Evolutionary conservation across 2,329 filamentous ascomycete genomes (phyloP).

Genomic region (Celoporthe dispersa): DNA sequence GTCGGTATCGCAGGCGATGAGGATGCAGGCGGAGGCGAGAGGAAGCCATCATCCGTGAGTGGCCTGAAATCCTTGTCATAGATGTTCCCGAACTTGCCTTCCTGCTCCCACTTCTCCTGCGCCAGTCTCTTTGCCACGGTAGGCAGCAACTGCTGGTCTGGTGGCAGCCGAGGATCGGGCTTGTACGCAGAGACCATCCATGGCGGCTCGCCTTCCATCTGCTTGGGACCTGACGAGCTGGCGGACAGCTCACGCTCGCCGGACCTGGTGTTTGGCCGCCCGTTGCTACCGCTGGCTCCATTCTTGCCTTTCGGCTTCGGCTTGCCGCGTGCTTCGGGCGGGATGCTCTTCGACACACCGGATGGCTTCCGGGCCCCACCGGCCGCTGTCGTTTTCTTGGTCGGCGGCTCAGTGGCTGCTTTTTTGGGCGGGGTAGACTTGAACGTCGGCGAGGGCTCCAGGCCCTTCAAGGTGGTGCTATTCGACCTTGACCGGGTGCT

Average conservation of each 20-base stretch:
- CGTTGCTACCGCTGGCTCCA: slow-evolving; percentile 54
- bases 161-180: slow-evolving; percentile 89
- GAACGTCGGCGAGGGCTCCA: slow-evolving; percentile 51
- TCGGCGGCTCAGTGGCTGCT: slow-evolving; percentile 54
- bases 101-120: slow-evolving; percentile 93
- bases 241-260: slow-evolving; percentile 59
- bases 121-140: slow-evolving; percentile 90
- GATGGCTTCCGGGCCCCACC: slow-evolving; percentile 50
- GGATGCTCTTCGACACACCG: slow-evolving; percentile 45
- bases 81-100: slow-evolving; percentile 81
- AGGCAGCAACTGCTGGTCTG: slow-evolving; percentile 92
- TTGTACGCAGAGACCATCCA: slow-evolving; percentile 97
- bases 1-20: slow-evolving; percentile 34
- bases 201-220: slow-evolving; percentile 91
- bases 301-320: slow-evolving; percentile 70
- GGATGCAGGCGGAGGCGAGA: slow-evolving; percentile 43
- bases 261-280: slow-evolving; percentile 65
- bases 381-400: slow-evolving; percentile 52
- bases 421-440: slow-evolving; percentile 44
- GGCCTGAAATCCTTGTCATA: slow-evolving; percentile 90
- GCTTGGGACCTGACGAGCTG: slow-evolving; percentile 50
- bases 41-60: slow-evolving; percentile 68
- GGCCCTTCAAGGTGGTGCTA: slow-evolving; percentile 67
- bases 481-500: slow-evolving; percentile 64
- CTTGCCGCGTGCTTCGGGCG: slow-evolving; percentile 57